A percentile compares a stretch with the other conserved stretches of the same genome.
These are phyloP conservation scores for Geoglossum cookeanum DNA, from an alignment of 2,329 filamentous ascomycete genomes.

Conservation along the genomic window DNA sequence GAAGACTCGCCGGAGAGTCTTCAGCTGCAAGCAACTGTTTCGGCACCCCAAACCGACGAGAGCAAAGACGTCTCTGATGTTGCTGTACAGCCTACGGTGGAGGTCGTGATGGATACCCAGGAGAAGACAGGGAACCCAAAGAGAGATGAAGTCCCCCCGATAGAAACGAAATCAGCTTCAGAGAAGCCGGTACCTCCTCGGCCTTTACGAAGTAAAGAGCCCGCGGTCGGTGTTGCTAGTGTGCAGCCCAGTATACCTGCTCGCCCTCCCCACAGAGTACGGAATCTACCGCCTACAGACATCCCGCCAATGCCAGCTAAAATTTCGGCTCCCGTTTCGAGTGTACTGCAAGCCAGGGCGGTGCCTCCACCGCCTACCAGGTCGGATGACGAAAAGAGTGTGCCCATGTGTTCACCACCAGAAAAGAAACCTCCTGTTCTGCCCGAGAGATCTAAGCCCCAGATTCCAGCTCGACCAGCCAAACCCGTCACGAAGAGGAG, in stretches of 20 bases:
- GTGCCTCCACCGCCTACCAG: neutral
- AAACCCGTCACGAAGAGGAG: constrained; percentile 23
- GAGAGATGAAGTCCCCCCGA: constrained; percentile 15
- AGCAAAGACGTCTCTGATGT: constrained; percentile 17
- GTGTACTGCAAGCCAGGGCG: neutral
- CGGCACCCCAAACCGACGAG: constrained; percentile 31
- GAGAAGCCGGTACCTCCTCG: constrained; percentile 16
- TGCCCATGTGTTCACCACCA: neutral
- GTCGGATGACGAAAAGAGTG: neutral
- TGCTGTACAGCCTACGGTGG: constrained; percentile 16
- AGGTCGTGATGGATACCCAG: constrained; percentile 8
- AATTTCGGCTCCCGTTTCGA: neutral
- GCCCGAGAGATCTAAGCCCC: constrained; percentile 42
- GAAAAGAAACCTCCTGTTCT: constrained; percentile 14
- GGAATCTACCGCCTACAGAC: neutral
- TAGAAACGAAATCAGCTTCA: constrained; percentile 8
- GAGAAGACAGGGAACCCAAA: constrained; percentile 6
- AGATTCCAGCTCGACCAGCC: constrained; percentile 38
- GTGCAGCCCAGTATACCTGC: constrained; percentile 13
- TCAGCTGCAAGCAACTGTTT: constrained; percentile 58
- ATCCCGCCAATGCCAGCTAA: neutral
- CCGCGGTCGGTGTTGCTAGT: constrained; percentile 11
- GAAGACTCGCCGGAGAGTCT: constrained; percentile 80
- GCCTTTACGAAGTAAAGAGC: constrained; percentile 12
- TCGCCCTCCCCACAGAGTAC: constrained; percentile 11